Conservation (phyloP, 352 stramenopile genomes). For the Phytophthora pistaciae region DNA sequence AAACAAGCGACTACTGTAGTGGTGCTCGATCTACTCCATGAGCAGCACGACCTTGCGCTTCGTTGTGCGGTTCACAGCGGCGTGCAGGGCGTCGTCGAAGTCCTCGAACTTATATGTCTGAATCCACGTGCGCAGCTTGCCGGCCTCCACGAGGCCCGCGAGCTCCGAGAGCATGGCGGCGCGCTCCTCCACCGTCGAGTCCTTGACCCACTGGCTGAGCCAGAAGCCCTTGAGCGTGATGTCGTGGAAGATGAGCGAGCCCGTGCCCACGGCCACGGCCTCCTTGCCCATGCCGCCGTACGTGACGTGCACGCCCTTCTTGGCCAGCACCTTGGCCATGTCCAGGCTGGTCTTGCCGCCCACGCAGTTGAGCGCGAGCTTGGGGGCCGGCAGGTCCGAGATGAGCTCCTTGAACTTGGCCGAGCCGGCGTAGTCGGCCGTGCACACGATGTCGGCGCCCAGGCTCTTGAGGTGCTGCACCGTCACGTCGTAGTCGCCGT, state of each 20-base stretch:
- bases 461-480: conserved; percentile 85
- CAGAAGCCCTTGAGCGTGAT: conserved; percentile 91
- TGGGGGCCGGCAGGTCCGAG: conserved; percentile 81
- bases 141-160: conserved; percentile 65
- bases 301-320: conserved; percentile 83
- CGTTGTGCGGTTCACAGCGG: conserved; percentile 79
- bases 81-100: conserved; percentile 81
- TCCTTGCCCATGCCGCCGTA: conserved; percentile 88
- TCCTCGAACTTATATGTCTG: conserved; percentile 88
- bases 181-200: conserved; percentile 69
- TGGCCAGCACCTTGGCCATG: conserved; percentile 73
- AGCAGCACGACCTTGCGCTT: conserved; percentile 88
- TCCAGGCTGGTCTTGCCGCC: conserved; percentile 76
- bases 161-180: conserved; percentile 76
- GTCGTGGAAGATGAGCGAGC: conserved; percentile 87
- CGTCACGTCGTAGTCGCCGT: conserved; percentile 81
- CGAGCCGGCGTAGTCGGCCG: conserved; percentile 75
- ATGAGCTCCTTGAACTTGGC: conserved; percentile 90
- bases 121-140: conserved; percentile 88
- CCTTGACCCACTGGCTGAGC: conserved; percentile 86
- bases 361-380: conserved; percentile 88
- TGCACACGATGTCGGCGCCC: conserved; percentile 79
- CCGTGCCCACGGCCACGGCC: conserved; percentile 68
- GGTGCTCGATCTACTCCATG: conserved; percentile 67
- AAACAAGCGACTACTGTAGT: conserved; percentile 21